Evolutionary conservation across 1,284 basidiomycete species (phyloP).

Genomic region (Pseudozyma thailandica): DNA sequence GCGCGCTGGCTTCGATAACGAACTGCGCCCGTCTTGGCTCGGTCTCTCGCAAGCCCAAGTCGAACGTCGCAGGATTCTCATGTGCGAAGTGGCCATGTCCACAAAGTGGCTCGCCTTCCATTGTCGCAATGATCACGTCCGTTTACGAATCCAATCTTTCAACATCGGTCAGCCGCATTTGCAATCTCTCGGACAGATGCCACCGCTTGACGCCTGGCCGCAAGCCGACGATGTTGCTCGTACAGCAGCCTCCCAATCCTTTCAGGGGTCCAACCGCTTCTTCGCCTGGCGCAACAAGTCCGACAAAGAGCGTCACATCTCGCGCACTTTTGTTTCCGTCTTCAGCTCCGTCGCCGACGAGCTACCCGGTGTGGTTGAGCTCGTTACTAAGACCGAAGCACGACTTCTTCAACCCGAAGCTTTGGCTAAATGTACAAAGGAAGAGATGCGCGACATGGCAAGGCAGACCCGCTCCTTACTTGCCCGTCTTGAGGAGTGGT

Average conservation of each 20-base stretch:
- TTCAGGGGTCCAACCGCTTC: not conserved
- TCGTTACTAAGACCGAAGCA: conserved; percentile 19
- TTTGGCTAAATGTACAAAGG: conserved; percentile 21
- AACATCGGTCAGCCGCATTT: conserved; percentile 20
- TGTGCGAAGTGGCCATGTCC: conserved; percentile 9
- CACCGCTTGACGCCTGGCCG: conserved; percentile 22
- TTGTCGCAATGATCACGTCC: conserved; percentile 10
- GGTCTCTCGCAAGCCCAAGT: conserved; percentile 17
- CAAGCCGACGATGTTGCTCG: conserved; percentile 7
- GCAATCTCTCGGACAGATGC: conserved; percentile 11
- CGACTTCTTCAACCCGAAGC: conserved; percentile 19
- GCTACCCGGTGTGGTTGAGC: conserved; percentile 16
- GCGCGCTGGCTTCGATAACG: conserved; percentile 23
- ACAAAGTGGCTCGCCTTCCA: conserved; percentile 32
- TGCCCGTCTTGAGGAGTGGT: conserved; percentile 26
- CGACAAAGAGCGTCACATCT: conserved; percentile 11
- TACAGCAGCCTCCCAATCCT: conserved; percentile 5
- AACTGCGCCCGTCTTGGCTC: conserved; percentile 21
- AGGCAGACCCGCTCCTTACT: conserved; percentile 23
- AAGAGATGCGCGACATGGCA: conserved; percentile 34
- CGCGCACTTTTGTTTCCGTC: conserved; percentile 6
- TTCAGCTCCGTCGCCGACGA: conserved; percentile 9
- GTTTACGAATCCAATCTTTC: conserved; percentile 10
- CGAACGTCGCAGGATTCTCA: conserved; percentile 19
- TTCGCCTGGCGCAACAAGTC: conserved; percentile 15